Conservation (phyloP, 1,284 basidiomycete genomes). For the Vanrija pseudolonga region DNA sequence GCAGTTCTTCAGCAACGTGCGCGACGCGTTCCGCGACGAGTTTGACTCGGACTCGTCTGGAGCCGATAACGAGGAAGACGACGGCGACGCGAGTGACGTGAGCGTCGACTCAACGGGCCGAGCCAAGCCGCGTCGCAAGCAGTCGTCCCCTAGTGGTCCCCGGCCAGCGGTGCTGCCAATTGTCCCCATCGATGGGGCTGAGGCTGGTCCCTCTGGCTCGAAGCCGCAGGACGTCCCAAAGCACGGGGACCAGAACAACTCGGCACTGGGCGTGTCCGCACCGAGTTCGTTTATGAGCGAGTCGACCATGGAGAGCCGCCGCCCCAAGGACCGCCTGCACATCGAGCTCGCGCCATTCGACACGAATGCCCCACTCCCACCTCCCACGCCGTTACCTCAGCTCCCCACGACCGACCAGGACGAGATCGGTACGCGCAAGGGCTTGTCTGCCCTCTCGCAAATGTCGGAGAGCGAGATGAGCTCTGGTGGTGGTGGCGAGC, state of each 20-base stretch:
- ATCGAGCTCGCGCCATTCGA: slow-evolving; percentile 49
- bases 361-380: slow-evolving; percentile 47
- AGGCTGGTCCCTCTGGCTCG: not conserved
- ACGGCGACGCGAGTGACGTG: slow-evolving; percentile 30
- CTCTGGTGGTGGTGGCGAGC: slow-evolving; percentile 56
- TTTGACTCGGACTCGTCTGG: slow-evolving; percentile 68
- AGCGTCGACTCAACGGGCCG: slow-evolving; percentile 32
- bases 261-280: too few species aligned
- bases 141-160: slow-evolving; percentile 13
- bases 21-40: slow-evolving; percentile 87
- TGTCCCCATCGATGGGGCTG: too few species aligned
- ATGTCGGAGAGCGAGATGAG: slow-evolving; percentile 52
- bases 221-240: not conserved
- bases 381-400: slow-evolving; percentile 35
- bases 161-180: not conserved
- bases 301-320: not conserved
- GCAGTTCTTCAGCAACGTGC: slow-evolving; percentile 83
- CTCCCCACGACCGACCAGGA: slow-evolving; percentile 22
- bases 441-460: slow-evolving; percentile 35
- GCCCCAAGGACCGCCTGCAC: slow-evolving; percentile 35
- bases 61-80: slow-evolving; percentile 74
- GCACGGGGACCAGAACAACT: not conserved
- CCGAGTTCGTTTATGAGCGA: too few species aligned
- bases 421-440: slow-evolving; percentile 22
- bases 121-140: slow-evolving; percentile 17